Base-by-base conservation (phyloP, 768 basidiomycete species). In the Suillus placidus region DNA sequence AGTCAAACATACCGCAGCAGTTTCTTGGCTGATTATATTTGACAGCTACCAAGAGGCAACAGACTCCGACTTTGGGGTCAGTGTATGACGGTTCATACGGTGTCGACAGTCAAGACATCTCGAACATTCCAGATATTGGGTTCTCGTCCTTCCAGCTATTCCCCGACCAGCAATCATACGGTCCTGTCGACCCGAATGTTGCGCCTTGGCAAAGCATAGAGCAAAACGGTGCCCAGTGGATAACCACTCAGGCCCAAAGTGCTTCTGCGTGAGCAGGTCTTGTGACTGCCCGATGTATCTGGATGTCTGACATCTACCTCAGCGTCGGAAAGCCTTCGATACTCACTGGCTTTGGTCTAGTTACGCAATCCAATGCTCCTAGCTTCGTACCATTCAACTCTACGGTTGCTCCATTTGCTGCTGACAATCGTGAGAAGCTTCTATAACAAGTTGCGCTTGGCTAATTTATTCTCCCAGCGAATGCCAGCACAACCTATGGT, bases 101-200 rank as follows among this genome's bases (percentile, higher is more conserved):
- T 40, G 87, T 90, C 23, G 89, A 91, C 72, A 85, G 83, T 63
- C 84, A 88, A 69, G 89, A 90, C 66, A 87, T 91, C 60, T 66
- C 81, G 63, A 84, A 75, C 61, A 87, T 87, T 64, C 85, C 85
- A 0, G 47, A 83, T 13, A 85, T 91, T 66, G 84, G 82, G 7
- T 89, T 88, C 68, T 77, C 81, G 38, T 80, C 85, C 20, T 88
- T 88, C 81, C 87, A 85, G 64, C 68, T 89, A 32, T 90, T 90
- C 82, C 89, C 90, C 23, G 88, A 91, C 70, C 90, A 91, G 72
- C 81, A 85, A 66, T 72, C 75, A 43, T 90, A 89, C 68, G 83
- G 77, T 37, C 64, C 80, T 30, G 70, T 74, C 34, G 86, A 88
- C 71, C 82, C 85, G 18, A 80, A 77, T 66, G 73, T 86, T 60